Conservation (phyloP, 2,329 filamentous ascomycete species). For the Fusarium secorum region DNA sequence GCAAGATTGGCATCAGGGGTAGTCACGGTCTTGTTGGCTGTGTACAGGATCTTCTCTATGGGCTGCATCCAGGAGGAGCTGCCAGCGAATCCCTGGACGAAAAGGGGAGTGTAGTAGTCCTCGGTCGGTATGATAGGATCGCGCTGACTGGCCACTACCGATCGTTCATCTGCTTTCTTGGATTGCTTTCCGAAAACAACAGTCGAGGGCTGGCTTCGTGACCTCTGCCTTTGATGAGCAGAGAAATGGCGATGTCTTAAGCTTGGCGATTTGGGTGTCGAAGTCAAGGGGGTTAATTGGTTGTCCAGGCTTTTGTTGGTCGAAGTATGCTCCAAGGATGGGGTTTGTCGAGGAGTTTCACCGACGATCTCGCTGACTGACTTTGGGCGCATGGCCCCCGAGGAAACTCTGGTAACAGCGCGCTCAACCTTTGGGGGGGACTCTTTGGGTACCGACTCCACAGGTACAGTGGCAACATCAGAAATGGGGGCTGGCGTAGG, state of each 20-base stretch:
- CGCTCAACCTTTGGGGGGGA: slow-evolving; percentile 49
- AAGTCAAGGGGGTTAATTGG: slow-evolving; percentile 53
- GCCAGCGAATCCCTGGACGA: slow-evolving; percentile 65
- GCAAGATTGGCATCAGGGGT: slow-evolving; percentile 85
- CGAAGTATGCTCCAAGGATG: slow-evolving; percentile 47
- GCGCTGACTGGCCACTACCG: slow-evolving; percentile 51
- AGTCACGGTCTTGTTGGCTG: slow-evolving; percentile 88
- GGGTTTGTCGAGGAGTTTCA: slow-evolving; percentile 56
- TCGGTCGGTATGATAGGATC: slow-evolving; percentile 59
- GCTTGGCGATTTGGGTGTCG: slow-evolving; percentile 54
- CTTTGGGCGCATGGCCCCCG: slow-evolving; percentile 74
- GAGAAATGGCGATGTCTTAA: slow-evolving; percentile 42
- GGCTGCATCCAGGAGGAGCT: slow-evolving; percentile 67
- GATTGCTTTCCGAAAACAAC: slow-evolving; percentile 80
- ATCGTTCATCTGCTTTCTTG: slow-evolving; percentile 58
- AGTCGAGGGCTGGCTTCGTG: slow-evolving; percentile 73
- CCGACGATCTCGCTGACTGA: slow-evolving; percentile 77
- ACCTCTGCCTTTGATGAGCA: slow-evolving; percentile 60
- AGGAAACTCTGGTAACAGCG: slow-evolving; percentile 74
- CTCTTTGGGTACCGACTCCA: slow-evolving; percentile 27
- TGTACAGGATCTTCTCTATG: slow-evolving; percentile 75
- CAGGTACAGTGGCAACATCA: background rate
- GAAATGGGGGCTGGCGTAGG: background rate
- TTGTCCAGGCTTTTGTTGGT: slow-evolving; percentile 43
- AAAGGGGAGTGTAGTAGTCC: slow-evolving; percentile 71